Evolutionary conservation across 75 land plant species (phyloP).

Genomic region (Selaginella moellendorffii): DNA sequence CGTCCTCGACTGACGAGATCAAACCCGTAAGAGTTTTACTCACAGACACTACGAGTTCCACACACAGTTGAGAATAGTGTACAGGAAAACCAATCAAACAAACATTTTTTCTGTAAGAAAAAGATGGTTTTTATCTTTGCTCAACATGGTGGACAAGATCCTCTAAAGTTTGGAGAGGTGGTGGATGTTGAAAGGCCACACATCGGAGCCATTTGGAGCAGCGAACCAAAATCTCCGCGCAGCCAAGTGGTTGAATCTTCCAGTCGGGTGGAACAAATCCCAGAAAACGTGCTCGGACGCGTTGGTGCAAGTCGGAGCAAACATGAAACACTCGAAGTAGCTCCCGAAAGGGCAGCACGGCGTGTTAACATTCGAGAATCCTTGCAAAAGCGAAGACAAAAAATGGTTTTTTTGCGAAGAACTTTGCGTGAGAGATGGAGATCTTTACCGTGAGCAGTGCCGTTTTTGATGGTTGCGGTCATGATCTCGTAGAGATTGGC

Average conservation of each 20-base stretch:
- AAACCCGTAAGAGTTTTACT: too few relatives aligned
- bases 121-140: too few relatives aligned
- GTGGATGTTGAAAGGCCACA: not conserved
- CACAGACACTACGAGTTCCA: too few relatives aligned
- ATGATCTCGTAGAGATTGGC: not conserved
- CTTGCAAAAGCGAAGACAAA: too few relatives aligned
- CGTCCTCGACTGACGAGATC: too few relatives aligned
- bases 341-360: not conserved
- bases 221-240: not conserved
- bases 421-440: not conserved
- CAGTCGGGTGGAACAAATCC: slow-evolving; percentile 8
- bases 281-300: not conserved
- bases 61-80: too few relatives aligned
- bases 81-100: too few relatives aligned
- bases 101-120: too few relatives aligned
- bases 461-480: not conserved
- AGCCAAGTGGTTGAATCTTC: not conserved
- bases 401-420: too few relatives aligned
- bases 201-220: not conserved
- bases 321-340: not conserved
- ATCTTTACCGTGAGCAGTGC: not conserved
- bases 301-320: slow-evolving; percentile 2
- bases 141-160: too few relatives aligned
- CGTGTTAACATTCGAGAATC: slow-evolving; percentile 2
- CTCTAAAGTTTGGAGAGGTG: too few relatives aligned